These are phyloP conservation scores for Whalleya microplaca DNA, from an alignment of 2,329 filamentous ascomycete species.

Conservation along the genomic window DNA sequence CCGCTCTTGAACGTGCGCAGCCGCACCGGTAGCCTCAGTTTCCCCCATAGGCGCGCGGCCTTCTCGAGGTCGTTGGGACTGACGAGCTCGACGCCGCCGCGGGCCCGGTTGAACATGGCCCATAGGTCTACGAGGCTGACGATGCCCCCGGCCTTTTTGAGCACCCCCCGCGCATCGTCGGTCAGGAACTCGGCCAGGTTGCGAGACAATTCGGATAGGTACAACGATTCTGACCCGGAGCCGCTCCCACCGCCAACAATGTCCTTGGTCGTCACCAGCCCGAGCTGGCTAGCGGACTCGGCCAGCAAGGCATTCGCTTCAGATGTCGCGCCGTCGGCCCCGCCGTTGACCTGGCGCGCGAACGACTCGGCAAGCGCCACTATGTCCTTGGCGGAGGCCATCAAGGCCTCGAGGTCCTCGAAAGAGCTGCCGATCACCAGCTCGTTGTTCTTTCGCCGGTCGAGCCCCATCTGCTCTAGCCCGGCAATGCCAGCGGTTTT, in stretches of 20 bases:
- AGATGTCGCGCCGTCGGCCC: conserved; percentile 59
- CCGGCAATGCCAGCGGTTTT: conserved; percentile 89
- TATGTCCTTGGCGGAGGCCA: conserved; percentile 97
- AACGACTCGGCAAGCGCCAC: conserved; percentile 91
- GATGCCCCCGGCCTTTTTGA: conserved; percentile 82
- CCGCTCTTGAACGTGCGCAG: conserved; percentile 90
- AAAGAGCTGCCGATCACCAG: conserved; percentile 91
- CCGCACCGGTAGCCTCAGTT: conserved; percentile 81
- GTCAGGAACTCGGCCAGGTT: conserved; percentile 89
- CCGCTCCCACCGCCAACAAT: conserved; percentile 79
- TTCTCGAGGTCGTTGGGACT: conserved; percentile 91
- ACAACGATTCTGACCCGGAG: conserved; percentile 72
- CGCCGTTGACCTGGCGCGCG: conserved; percentile 65
- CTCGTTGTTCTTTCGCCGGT: conserved; percentile 90
- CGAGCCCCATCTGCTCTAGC: conserved; percentile 81
- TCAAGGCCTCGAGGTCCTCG: conserved; percentile 92
- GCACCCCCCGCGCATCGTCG: conserved; percentile 77
- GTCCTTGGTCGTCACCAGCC: conserved; percentile 92
- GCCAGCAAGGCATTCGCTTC: conserved; percentile 78
- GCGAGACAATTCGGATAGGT: conserved; percentile 83
- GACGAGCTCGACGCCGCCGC: conserved; percentile 92
- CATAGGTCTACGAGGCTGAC: conserved; percentile 89
- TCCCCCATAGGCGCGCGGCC: conserved; percentile 86
- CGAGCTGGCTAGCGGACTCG: conserved; percentile 81
- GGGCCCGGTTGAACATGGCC: conserved; percentile 91